Base-by-base conservation (phyloP, 192 early-diverging fungal genomes). In the Pilobolus umbonatus region DNA sequence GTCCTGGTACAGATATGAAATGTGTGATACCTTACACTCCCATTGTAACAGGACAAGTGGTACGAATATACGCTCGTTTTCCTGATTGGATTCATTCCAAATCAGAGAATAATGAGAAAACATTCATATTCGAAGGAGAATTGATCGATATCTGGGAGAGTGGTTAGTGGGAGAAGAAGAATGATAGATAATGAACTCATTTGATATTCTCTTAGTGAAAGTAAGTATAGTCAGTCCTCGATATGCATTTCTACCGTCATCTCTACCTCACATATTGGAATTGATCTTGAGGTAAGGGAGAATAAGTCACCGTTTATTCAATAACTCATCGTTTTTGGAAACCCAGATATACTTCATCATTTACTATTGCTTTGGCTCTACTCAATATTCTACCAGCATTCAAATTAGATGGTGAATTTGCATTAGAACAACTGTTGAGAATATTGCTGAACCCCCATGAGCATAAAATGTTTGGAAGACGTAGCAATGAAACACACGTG, bases 341-440 rank as follows among this genome's bases (percentile, higher is more conserved):
- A 8, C 17, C 30, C 48, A 87, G 78, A 32, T 90, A 86, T 52
- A 82, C 75, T 14, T 75, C 83, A 26, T 85, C 87, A 10, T 82
- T 90, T 40, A 84, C 87, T 11, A 38, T 84, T 12, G 86, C 86
- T 19, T 59, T 90, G 29, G 73, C 85, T 5, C 32, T 90, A 7
- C 57, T 90, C 19, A 90, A 90, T 57, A 90, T 90, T 64, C 65
- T 90, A 15, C 88, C 88, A 3, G 84, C 85, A 8, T 75, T 77
- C 36, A 68, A 80, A 43, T 66, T 90, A 55, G 88, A 90, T 61
- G 88, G 88, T n/a, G 69, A 87, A 36, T 82, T 85, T 61, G 84
- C 88, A 1, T 58, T 86, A 11, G 34, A 48, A 10, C 50, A 63
- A 12, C 29, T 64, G 0, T n/a, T 69, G 2, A 31, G 28, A 6